These are phyloP conservation scores for Serpula lacrymans DNA, from an alignment of 768 basidiomycete genomes.

Conservation along the genomic window DNA sequence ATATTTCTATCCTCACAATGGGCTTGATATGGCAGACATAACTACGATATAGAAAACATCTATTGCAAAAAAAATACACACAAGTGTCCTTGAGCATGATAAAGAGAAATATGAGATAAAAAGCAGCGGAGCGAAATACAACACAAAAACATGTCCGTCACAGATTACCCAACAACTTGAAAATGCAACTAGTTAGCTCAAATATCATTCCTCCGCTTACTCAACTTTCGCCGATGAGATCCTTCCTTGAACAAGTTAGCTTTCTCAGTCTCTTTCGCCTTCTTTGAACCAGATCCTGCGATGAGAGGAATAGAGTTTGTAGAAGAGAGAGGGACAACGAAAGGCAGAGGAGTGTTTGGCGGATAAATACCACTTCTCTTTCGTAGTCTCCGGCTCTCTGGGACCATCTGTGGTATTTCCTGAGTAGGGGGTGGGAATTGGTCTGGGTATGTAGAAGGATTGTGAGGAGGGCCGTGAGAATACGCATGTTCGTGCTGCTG, in stretches of 20 bases:
- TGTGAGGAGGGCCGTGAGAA: too few species aligned
- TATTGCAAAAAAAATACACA: too few species aligned
- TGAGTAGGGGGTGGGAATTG: too few species aligned
- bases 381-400: slow-evolving; percentile 17
- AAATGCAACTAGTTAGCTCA: slow-evolving; percentile 13
- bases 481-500: too few species aligned
- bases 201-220: slow-evolving; percentile 28
- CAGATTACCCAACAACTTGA: slow-evolving; percentile 4
- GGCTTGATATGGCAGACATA: too few species aligned
- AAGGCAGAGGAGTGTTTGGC: slow-evolving; percentile 22
- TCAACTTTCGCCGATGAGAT: slow-evolving; percentile 28
- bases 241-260: slow-evolving; percentile 22
- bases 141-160: slow-evolving; percentile 16
- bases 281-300: slow-evolving; percentile 9
- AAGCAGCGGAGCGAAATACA: too few species aligned
- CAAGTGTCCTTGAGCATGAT: too few species aligned
- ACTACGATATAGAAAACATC: too few species aligned
- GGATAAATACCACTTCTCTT: slow-evolving; percentile 23
- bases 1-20: too few species aligned
- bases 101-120: too few species aligned
- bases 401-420: slow-evolving; percentile 8
- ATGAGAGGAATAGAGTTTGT: slow-evolving; percentile 7
- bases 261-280: slow-evolving; percentile 13
- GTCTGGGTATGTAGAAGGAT: too few species aligned
- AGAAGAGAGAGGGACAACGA: slow-evolving; percentile 14